A percentile compares a stretch with the other conserved stretches of the same genome.
Evolutionary conservation across 169 alveolate species (phyloP).

Genomic region (Ichthyophthirius multifiliis): DNA sequence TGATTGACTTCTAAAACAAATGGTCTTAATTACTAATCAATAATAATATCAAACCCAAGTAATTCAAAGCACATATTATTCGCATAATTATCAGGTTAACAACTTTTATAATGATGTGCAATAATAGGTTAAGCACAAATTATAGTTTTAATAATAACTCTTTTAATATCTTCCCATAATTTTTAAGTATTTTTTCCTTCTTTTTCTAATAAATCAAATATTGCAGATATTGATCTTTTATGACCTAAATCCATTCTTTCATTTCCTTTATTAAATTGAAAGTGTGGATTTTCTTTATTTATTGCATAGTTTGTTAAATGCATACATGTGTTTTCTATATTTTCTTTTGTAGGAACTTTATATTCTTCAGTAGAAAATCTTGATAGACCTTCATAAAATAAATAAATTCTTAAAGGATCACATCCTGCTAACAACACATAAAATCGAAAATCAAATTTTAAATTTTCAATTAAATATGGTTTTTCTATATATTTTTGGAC

Average conservation of each 20-base stretch:
- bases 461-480: conserved; percentile 77
- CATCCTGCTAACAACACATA: conserved; percentile 77
- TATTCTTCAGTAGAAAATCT: conserved; percentile 75
- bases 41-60: conserved; percentile 50
- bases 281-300: conserved; percentile 72
- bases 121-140: not conserved
- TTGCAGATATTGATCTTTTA: conserved; percentile 42
- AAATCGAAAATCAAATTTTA: conserved; percentile 81
- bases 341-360: conserved; percentile 48
- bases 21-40: conserved; percentile 51
- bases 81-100: not conserved
- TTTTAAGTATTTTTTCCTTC: not conserved
- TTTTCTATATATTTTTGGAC: conserved; percentile 73
- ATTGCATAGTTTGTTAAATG: conserved; percentile 86
- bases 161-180: not conserved
- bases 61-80: not conserved
- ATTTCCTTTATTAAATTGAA: conserved; percentile 40
- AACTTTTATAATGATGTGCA: not conserved
- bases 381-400: conserved; percentile 75
- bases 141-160: not conserved
- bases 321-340: conserved; percentile 66
- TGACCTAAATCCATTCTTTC: conserved; percentile 57
- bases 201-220: not conserved
- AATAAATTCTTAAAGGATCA: conserved; percentile 79
- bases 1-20: conserved; percentile 59